phyloP scores from a whole-genome alignment of 306 rosid species.

The Lathyrus oleraceus region DNA sequence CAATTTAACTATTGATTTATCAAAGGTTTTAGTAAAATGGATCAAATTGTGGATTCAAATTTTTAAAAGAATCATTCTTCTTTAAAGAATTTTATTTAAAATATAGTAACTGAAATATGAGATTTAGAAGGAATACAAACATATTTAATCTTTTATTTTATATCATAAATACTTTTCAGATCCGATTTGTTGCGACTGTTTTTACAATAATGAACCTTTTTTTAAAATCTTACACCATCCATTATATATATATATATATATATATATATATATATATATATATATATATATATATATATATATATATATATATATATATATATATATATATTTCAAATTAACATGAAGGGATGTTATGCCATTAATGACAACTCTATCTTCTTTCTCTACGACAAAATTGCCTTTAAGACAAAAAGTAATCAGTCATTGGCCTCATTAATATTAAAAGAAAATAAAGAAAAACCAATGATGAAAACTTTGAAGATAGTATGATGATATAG shows the following conservation, averaged over 20 bases:
- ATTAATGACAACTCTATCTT: conserved; percentile 29
- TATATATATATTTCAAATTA: conserved; percentile 16
- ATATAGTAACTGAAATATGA: too few relatives aligned
- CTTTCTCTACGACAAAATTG: background rate
- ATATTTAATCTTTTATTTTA: too few relatives aligned
- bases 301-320: background rate
- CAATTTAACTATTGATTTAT: too few relatives aligned
- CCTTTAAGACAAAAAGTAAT: conserved; percentile 26
- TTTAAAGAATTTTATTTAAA: too few relatives aligned
- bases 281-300: background rate
- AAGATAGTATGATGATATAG: conserved; percentile 39
- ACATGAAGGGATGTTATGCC: conserved; percentile 31
- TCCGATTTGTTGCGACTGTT: too few relatives aligned
- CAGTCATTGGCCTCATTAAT: conserved; percentile 39
- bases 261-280: background rate
- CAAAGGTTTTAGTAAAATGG: too few relatives aligned
- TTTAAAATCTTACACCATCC: conserved; percentile 1
- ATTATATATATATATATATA: conserved; percentile 11
- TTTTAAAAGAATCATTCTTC: too few relatives aligned
- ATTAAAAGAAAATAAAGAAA: conserved; percentile 31
- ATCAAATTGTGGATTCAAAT: too few relatives aligned
- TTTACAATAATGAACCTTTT: too few relatives aligned
- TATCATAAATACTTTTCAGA: too few relatives aligned
- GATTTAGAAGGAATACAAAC: too few relatives aligned
- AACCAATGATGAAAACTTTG: conserved; percentile 42